Evolutionary conservation across 257 asterid genomes (phyloP).

Genomic region (Solanum habrochaites): DNA sequence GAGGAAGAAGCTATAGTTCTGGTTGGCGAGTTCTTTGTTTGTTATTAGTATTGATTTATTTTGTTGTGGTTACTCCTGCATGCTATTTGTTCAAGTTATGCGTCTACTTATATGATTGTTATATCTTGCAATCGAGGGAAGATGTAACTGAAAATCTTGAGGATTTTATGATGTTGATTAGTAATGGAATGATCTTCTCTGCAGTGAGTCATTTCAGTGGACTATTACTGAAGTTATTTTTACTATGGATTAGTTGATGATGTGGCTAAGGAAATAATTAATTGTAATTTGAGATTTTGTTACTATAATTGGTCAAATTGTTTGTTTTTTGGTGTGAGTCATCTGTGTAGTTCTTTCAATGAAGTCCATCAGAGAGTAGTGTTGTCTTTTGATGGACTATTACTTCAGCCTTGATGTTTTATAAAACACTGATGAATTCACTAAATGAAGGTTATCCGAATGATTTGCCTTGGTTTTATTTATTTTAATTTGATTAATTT

Average conservation of each 20-base stretch:
- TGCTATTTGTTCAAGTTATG: not conserved
- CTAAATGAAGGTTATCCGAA: not conserved
- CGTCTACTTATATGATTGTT: not conserved
- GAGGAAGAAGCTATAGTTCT: not conserved
- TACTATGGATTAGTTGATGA: not conserved
- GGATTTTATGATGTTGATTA: not conserved
- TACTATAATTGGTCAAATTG: not conserved
- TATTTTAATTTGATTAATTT: not conserved
- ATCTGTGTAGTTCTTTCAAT: not conserved
- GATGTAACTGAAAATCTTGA: not conserved
- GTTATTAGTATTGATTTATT: not conserved
- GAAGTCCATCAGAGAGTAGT: not conserved
- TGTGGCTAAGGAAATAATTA: not conserved
- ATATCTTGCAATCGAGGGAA: not conserved
- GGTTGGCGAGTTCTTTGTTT: not conserved
- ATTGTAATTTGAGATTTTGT: not conserved
- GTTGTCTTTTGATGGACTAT: not conserved
- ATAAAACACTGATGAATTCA: not conserved
- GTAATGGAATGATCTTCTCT: not conserved
- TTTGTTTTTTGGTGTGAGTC: not conserved
- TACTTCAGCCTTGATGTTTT: not conserved
- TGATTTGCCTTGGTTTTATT: not conserved
- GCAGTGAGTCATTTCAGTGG: not conserved
- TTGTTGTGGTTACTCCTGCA: not conserved
- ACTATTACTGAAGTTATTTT: not conserved